Conservation (phyloP, 2,329 filamentous ascomycete species). For the Aspergillus tanneri region DNA sequence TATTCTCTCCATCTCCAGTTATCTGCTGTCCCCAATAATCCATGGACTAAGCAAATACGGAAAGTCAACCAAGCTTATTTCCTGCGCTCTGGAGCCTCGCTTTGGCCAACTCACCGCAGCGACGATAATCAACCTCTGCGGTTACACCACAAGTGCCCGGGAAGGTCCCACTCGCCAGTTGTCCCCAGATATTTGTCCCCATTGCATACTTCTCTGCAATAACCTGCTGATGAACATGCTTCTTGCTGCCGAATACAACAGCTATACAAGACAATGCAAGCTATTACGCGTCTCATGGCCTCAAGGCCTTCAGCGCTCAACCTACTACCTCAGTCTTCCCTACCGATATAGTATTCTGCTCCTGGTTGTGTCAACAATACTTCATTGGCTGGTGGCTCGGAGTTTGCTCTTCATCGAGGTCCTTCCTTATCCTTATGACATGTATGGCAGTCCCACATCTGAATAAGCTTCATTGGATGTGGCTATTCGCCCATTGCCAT, state of each 20-base stretch:
- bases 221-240: constrained; percentile 48
- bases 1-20: no score
- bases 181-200: no score
- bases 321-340: constrained; percentile 48
- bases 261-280: constrained; percentile 40
- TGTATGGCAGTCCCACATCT: no score
- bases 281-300: constrained; percentile 47
- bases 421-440: constrained; percentile 19
- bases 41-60: no score
- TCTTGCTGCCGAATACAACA: constrained; percentile 49
- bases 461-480: no score
- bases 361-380: constrained; percentile 27
- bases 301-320: constrained; percentile 42
- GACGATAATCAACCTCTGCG: no score
- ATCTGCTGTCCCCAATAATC: no score
- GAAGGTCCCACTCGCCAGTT: no score
- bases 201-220: constrained; percentile 38
- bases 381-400: constrained; percentile 52
- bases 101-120: no score
- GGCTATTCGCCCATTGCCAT: constrained; percentile 9
- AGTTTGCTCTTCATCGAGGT: constrained; percentile 44
- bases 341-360: constrained; percentile 34
- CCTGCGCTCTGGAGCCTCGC: no score
- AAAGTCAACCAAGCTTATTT: no score
- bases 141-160: no score